Conservation (phyloP, 768 basidiomycete species). For the Amanita subjunquillea region DNA sequence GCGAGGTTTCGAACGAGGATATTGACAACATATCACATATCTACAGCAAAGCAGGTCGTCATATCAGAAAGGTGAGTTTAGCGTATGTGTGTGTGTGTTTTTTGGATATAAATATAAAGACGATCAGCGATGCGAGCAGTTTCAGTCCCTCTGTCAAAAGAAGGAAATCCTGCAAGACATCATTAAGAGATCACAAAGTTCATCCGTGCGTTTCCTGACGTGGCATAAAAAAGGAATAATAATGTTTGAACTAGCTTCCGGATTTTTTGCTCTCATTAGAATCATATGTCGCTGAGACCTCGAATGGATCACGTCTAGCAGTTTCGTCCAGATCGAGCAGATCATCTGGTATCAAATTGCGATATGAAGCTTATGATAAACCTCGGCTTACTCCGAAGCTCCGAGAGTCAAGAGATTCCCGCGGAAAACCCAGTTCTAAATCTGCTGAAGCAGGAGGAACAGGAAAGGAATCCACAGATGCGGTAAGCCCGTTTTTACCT, state of each 20-base stretch:
- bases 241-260: slow-evolving; percentile 41
- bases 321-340: slow-evolving; percentile 2
- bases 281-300: slow-evolving; percentile 12
- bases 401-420: background rate
- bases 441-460: background rate
- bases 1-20: background rate
- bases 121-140: slow-evolving; percentile 61
- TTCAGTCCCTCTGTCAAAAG: slow-evolving; percentile 37
- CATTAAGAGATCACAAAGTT: slow-evolving; percentile 13
- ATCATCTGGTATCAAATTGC: slow-evolving; percentile 35
- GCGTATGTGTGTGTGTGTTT: background rate
- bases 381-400: slow-evolving; percentile 30
- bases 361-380: slow-evolving; percentile 62
- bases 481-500: background rate
- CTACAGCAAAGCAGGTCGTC: slow-evolving; percentile 35
- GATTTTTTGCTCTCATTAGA: slow-evolving; percentile 53
- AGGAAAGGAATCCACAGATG: background rate
- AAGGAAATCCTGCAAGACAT: slow-evolving; percentile 35
- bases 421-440: background rate
- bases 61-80: slow-evolving; percentile 46
- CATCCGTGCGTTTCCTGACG: background rate
- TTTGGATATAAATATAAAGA: slow-evolving; percentile 3
- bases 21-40: background rate
- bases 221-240: slow-evolving; percentile 2
- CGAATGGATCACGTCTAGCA: background rate